Conservation (phyloP, 805 yeast genomes). For the Cyberlindnera galapagoensis region DNA sequence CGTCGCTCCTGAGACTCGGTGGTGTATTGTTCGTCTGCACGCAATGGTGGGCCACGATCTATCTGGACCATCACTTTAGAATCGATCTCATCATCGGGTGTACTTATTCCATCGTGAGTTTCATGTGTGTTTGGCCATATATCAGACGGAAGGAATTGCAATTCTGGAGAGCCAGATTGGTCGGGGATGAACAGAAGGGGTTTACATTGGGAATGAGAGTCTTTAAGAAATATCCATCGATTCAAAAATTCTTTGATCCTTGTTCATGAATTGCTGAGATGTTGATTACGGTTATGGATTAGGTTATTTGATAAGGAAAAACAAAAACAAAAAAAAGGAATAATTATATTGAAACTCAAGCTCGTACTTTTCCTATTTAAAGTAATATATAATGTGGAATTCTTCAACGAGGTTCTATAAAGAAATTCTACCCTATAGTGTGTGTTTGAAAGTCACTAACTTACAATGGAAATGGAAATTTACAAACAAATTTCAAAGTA, state of each 20-base stretch:
- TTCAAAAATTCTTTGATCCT: constrained; percentile 52
- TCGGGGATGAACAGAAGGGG: constrained; percentile 35
- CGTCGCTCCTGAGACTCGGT: constrained; percentile 22
- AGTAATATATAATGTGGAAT: no score
- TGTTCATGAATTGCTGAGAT: constrained; percentile 20
- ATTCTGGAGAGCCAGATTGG: constrained; percentile 27
- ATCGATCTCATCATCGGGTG: constrained; percentile 53
- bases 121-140: constrained; percentile 33
- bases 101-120: constrained; percentile 41
- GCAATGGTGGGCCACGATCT: constrained; percentile 76
- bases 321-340: no score
- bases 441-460: no score
- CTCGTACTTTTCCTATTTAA: no score
- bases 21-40: constrained; percentile 40
- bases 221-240: constrained; percentile 36
- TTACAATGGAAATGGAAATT: no score
- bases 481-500: no score
- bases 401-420: no score
- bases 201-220: constrained; percentile 62
- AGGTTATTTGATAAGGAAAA: no score
- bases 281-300: no score
- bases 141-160: constrained; percentile 28
- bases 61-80: constrained; percentile 68
- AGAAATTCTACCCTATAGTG: no score
- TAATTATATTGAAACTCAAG: no score